Base-by-base conservation (phyloP, 108 stramenopile genomes). In the Cyclotella baltica region DNA sequence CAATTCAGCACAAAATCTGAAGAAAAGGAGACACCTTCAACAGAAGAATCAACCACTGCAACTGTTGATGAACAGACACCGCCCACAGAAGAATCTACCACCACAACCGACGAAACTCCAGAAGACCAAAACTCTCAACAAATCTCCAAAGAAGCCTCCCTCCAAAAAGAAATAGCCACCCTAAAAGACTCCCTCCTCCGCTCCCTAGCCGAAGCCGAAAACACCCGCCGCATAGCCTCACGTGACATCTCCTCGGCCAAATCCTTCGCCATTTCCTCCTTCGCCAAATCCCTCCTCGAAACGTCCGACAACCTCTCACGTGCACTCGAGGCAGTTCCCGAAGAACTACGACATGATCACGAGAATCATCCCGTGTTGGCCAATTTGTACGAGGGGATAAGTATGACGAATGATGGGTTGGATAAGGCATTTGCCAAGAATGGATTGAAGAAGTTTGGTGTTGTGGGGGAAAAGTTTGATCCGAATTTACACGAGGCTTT, bases 151-250 rank as follows among this genome's bases (percentile, higher is more conserved):
- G 72, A 72, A 27, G 83, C 83, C 46, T 37, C 84, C 55, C 86
- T 94, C 27, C 73, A 92, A 86, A 53, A 38, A 28, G 78, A 94
- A 75, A 64, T 94, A 63, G 83, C 88, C 66, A 87, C 89, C 20
- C 67, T 93, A 34, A 92, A 93, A 68, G 88, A 94, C 84, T 87
- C 87, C 72, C 78, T 95, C 46, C 80, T 98, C 48, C 90, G 97
- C 68, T 84, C 88, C 67, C 86, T 91, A 20, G 98, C 98, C 46
- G 98, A 99, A 84, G 93, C 95, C 86, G 98, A 99, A 87, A 99
- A 98, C 83, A 95, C 90, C 34, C 95, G 99, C 28, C 64, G 83
- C 29, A 98, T 98, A 80, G 98, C 99, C 47, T 62, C 84, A 58
- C 74, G 92, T 10, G 99, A 99, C 81, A 91, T 98, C 18, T 88